Conservation (phyloP, 768 basidiomycete species). For the Lactarius tabidus region DNA sequence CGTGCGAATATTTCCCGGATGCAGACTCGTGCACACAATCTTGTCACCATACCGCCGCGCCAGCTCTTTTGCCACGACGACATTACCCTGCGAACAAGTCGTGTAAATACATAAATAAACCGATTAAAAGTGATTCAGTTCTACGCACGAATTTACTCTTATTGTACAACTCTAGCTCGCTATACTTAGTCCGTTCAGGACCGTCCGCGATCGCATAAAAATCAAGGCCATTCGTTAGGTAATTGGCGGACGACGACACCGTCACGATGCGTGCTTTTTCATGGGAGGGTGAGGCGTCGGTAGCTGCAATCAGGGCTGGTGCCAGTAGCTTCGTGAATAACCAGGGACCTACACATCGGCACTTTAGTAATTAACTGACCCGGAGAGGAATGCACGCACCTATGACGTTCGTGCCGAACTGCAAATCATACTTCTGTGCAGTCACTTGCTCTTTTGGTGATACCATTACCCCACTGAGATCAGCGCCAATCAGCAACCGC, state of each 20-base stretch:
- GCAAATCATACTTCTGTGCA: conserved; percentile 48
- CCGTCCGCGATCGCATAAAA: conserved; percentile 38
- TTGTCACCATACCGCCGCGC: too few relatives aligned
- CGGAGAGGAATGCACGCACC: conserved; percentile 31
- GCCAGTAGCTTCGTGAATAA: conserved; percentile 54
- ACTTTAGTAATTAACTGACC: too few relatives aligned
- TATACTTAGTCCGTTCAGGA: conserved; percentile 25
- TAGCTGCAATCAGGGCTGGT: conserved; percentile 42
- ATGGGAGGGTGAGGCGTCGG: conserved; percentile 26
- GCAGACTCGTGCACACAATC: too few relatives aligned
- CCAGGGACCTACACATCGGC: conserved; percentile 50
- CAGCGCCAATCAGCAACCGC: too few relatives aligned
- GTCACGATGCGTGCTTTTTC: too few relatives aligned
- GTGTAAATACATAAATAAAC: too few relatives aligned
- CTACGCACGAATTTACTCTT: conserved; percentile 41
- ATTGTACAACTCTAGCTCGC: not conserved
- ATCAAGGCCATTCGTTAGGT: conserved; percentile 34
- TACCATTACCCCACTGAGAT: too few relatives aligned
- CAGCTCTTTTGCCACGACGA: too few relatives aligned
- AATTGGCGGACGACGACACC: conserved; percentile 40
- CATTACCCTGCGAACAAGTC: too few relatives aligned
- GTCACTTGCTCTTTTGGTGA: too few relatives aligned
- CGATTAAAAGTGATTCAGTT: too few relatives aligned
- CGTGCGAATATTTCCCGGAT: too few relatives aligned
- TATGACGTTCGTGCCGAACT: conserved; percentile 54